Conservation (phyloP, 257 asterid species). For the Przewalskia tangutica region DNA sequence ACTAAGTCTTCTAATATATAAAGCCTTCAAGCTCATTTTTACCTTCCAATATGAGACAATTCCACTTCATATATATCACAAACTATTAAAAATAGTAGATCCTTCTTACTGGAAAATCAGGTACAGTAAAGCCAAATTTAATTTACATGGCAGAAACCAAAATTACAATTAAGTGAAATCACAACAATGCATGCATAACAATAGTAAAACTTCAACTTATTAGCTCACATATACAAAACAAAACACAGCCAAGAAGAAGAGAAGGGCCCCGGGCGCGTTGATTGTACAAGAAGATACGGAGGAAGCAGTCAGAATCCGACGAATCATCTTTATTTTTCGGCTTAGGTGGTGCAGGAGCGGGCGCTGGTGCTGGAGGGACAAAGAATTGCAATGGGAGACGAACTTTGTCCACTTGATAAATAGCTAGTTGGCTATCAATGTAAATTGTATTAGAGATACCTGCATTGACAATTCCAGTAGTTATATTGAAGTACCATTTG, state of each 20-base stretch:
- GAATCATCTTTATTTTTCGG: constrained; percentile 14
- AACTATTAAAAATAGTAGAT: no score
- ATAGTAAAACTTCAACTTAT: not conserved
- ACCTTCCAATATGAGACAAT: not conserved
- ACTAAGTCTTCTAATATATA: not conserved
- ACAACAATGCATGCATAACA: not conserved
- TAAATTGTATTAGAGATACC: constrained; percentile 28
- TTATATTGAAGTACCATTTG: constrained; percentile 30
- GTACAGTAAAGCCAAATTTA: not conserved
- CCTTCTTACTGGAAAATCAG: not conserved
- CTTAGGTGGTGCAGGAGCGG: constrained; percentile 41
- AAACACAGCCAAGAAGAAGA: not conserved
- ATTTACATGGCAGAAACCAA: not conserved
- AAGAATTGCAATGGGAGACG: constrained; percentile 40
- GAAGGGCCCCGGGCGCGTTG: not conserved
- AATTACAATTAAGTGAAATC: not conserved
- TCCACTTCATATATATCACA: not conserved
- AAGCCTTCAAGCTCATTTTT: not conserved
- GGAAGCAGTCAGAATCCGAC: not conserved
- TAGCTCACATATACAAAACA: not conserved
- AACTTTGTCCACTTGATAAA: constrained; percentile 40
- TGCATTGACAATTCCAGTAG: constrained; percentile 42
- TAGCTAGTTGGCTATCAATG: constrained; percentile 35
- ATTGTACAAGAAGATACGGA: constrained; percentile 25
- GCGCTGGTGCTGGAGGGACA: constrained; percentile 32